Percentiles rank a stretch among this genome's conserved stretches.
These are phyloP conservation scores for Saururus chinensis DNA, from an alignment of 164 flowering plant species.

Conservation along the genomic window DNA sequence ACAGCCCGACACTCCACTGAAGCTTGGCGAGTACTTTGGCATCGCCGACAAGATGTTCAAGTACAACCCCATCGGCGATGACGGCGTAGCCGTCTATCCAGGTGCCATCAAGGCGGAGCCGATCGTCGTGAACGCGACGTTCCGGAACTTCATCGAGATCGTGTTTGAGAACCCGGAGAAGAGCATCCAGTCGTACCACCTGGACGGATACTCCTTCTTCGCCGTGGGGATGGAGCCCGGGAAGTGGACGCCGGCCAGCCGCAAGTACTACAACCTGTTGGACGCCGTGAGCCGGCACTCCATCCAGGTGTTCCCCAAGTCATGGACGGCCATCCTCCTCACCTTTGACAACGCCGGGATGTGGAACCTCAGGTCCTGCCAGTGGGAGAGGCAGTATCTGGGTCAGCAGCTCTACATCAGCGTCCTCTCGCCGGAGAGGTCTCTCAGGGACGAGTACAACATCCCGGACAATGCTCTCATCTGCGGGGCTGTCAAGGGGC, in stretches of 20 bases:
- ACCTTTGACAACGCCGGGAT: conserved; percentile 48
- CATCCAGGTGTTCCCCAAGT: conserved; percentile 39
- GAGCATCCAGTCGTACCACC: conserved; percentile 33
- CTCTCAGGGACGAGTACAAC: conserved; percentile 40
- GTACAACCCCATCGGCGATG: conserved; percentile 22
- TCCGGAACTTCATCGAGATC: conserved; percentile 38
- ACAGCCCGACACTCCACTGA: conserved; percentile 17
- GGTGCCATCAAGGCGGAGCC: conserved; percentile 11
- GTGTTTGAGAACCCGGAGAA: conserved; percentile 46
- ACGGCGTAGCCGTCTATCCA: conserved; percentile 8
- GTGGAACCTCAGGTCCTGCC: conserved; percentile 35
- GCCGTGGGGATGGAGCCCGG: conserved; percentile 42
- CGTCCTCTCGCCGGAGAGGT: conserved; percentile 29
- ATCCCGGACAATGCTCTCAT: conserved; percentile 14
- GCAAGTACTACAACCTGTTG: conserved; percentile 38
- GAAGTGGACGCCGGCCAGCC: conserved; percentile 33
- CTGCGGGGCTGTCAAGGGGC: conserved; percentile 29
- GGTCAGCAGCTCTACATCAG: conserved; percentile 47
- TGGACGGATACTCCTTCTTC: conserved; percentile 43
- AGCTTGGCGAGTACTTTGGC: conserved; percentile 31
- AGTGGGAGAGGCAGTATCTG: conserved; percentile 30
- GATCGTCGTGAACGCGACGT: conserved; percentile 25
- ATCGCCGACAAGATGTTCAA: conserved; percentile 22
- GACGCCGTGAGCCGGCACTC: conserved; percentile 45
- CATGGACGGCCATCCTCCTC: conserved; percentile 41